Base-by-base conservation (phyloP, 2,329 filamentous ascomycete species). In the Neopestalotiopsis rosae region DNA sequence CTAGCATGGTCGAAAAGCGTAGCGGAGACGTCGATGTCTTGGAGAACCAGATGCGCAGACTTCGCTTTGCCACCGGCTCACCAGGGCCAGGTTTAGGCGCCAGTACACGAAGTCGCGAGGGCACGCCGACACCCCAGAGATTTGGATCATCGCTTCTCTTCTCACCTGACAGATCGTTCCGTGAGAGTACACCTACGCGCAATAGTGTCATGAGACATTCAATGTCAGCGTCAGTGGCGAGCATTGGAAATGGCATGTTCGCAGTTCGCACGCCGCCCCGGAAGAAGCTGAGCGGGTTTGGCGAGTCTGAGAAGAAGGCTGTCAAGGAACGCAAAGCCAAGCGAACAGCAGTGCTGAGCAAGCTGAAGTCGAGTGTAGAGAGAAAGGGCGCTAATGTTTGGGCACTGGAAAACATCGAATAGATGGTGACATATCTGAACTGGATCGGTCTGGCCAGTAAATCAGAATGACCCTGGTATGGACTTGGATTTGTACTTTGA, bases 21-120 rank as follows among this genome's bases (percentile, higher is more conserved):
- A 96, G 93, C 77, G 93, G 92, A 69, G 95, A 98, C 75, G 90
- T 99, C 66, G 94, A 97, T 78, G 89, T 97, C 6, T 86, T 98
- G 40, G 96, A 98, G 81, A 89, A 91, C 62, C 93, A 97, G 78
- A 89, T 99, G 82, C 90, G 92, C 69, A 93, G 90, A 77, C 81
- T 97, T 28, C 87, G 87, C 6, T 80, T 93, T 12, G 79, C 80
- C 9, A 62, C 59, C 5, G 59, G 59, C 5, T 79, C 84, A 6
- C 81, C 75, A 79, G 75, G 83, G 76, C 52, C 85, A 79, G 24
- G 83, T 82, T 1, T 78, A 80, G 76, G 49, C 65, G 56, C 74
- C 76, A 69, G 83, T 81, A 30, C 82, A 81, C 67, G 73, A 38
- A 81, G 80, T 69, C 81, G 82, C 32, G 81, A 84, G 69, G 80